Conservation (phyloP, 2,329 filamentous ascomycete species). For the Aspergillus aculeatus region DNA sequence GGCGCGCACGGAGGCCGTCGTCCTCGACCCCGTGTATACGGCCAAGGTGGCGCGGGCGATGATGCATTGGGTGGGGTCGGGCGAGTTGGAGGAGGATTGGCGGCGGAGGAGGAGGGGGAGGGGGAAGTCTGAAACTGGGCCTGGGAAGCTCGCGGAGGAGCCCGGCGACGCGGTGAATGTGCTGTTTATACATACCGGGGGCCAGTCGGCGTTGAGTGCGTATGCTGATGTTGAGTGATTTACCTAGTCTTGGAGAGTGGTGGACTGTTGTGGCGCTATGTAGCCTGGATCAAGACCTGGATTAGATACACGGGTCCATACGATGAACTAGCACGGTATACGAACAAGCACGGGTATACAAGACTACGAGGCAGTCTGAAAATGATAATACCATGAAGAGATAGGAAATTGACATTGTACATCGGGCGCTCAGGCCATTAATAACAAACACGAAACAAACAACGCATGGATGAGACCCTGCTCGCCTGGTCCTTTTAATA, state of each 20-base stretch:
- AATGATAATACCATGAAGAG: neutral
- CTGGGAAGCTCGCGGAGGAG: neutral
- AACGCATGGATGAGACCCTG: conserved; percentile 4
- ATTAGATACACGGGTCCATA: no score
- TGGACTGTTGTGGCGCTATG: no score
- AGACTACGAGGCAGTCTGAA: neutral
- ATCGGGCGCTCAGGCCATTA: neutral
- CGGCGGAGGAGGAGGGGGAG: neutral
- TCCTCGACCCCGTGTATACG: conserved; percentile 40
- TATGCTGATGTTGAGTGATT: conserved; percentile 25
- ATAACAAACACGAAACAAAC: conserved; percentile 4
- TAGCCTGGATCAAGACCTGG: no score
- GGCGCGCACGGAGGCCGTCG: conserved; percentile 29
- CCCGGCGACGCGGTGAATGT: conserved; percentile 26
- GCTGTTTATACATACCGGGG: conserved; percentile 40
- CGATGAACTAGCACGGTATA: no score
- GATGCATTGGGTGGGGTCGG: conserved; percentile 25
- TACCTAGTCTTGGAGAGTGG: no score
- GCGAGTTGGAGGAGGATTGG: conserved; percentile 20
- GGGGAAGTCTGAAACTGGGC: neutral
- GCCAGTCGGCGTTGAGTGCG: conserved; percentile 34
- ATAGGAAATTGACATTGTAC: neutral
- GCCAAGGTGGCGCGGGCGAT: conserved; percentile 33
- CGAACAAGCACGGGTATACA: neutral
- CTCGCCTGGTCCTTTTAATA: conserved; percentile 24